These are phyloP conservation scores for Fusarium domesticum DNA, from an alignment of 2,329 filamentous ascomycete genomes.

Conservation along the genomic window DNA sequence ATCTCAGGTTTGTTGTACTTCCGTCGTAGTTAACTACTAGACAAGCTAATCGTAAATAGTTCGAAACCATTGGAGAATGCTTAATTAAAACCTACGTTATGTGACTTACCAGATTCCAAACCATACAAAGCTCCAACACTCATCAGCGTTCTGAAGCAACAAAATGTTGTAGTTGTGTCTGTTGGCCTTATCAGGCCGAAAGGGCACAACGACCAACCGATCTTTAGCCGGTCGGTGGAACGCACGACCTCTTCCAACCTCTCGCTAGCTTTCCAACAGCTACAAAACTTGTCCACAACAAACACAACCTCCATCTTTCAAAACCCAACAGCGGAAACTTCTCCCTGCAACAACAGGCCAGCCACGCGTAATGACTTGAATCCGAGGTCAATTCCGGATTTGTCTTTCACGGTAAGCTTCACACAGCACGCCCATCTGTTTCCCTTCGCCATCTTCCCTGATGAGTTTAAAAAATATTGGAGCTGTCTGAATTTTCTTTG, in stretches of 20 bases:
- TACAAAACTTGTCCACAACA: too few relatives aligned
- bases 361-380: slow-evolving; percentile 5
- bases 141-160: slow-evolving; percentile 10
- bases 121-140: too few relatives aligned
- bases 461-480: slow-evolving; percentile 62
- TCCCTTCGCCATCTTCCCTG: slow-evolving; percentile 32
- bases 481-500: slow-evolving; percentile 69
- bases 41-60: too few relatives aligned
- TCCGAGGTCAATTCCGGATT: background rate
- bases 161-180: fast-evolving
- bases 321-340: slow-evolving; percentile 10
- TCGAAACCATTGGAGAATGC: too few relatives aligned
- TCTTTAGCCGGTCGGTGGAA: slow-evolving; percentile 14
- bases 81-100: too few relatives aligned
- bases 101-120: too few relatives aligned
- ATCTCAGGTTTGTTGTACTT: too few relatives aligned
- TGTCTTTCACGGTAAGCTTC: background rate
- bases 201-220: too few relatives aligned
- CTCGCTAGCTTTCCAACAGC: slow-evolving; percentile 15
- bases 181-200: too few relatives aligned
- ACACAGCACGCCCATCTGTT: background rate
- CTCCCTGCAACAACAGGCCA: slow-evolving; percentile 5
- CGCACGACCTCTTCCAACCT: slow-evolving; percentile 4
- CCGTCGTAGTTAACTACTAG: too few relatives aligned
- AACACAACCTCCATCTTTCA: slow-evolving; percentile 5